phyloP scores from a whole-genome alignment of 2,329 filamentous ascomycete genomes.

The Ophiostoma perfectum region DNA sequence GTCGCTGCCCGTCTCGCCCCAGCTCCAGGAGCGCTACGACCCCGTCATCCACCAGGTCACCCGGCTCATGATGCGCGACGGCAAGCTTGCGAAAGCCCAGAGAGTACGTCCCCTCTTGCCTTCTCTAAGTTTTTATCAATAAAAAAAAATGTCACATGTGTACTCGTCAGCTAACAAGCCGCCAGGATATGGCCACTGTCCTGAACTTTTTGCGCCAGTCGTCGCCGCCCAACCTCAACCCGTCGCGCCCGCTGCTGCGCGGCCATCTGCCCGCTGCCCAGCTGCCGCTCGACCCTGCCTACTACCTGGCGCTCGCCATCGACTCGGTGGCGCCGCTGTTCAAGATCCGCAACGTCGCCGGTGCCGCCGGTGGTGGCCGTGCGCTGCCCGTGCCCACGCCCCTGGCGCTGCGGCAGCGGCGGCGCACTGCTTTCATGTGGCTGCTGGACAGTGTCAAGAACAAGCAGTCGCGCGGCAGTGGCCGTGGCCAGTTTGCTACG shows the following conservation, averaged over 20 bases:
- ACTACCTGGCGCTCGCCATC: conserved; percentile 84
- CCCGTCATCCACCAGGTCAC: conserved; percentile 81
- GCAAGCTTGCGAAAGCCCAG: conserved; percentile 86
- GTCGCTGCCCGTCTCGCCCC: conserved; percentile 55
- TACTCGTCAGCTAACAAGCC: neutral
- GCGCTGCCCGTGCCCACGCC: conserved; percentile 79
- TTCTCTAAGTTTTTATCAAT: neutral
- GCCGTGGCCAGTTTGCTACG: conserved; percentile 66
- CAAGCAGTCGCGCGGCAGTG: conserved; percentile 66
- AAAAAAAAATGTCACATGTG: neutral
- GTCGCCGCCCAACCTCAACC: conserved; percentile 69
- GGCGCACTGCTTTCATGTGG: conserved; percentile 78
- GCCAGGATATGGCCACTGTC: conserved; percentile 75
- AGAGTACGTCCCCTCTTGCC: conserved; percentile 51
- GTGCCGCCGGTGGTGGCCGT: conserved; percentile 78
- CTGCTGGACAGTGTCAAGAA: conserved; percentile 80
- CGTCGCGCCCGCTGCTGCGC: conserved; percentile 65
- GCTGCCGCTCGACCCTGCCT: conserved; percentile 80
- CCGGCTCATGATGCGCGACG: conserved; percentile 83
- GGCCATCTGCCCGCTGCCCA: conserved; percentile 70
- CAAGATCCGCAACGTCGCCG: conserved; percentile 68
- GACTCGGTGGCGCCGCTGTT: conserved; percentile 90
- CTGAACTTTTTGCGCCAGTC: conserved; percentile 80
- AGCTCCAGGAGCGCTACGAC: conserved; percentile 79
- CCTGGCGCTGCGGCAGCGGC: conserved; percentile 65